Evolutionary conservation across 805 yeast genomes (phyloP), one percentile per base, ranked within the genome.

Genomic region (fission yeast (Schizosaccharomyces pombe)): DNA sequence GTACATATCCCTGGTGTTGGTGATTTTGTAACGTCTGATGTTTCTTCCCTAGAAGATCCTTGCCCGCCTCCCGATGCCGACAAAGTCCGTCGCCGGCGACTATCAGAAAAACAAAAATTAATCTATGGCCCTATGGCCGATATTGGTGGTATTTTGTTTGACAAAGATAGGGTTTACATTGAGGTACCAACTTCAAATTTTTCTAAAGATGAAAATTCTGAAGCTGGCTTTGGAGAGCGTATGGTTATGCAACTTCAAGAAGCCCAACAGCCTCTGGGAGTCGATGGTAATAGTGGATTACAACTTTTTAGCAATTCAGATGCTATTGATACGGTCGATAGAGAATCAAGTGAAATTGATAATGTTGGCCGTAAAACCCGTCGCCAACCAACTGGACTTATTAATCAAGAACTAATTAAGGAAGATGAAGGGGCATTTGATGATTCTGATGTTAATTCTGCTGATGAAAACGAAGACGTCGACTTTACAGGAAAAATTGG

Each of bases 51-150:
- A 55, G 96, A 97, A 2, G 99, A 91, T 70, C 99, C 99, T 19
- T 93, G 98, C 65, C 98, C 99, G 31, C 89, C 98, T 0, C 99
- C 99, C 2, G 93, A 84, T 62, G 75, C 72, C 58, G 66, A 70
- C 11, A 66, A 68, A 56, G 49, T 43, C n/a, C 79, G 95, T 66
- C 75, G 96, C 63, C 84, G 85, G 65, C 76, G 97, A 63, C 75
- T 91, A 55, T 97, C 91, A 60, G 98, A 91, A 63, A 85, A 81
- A 61, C 94, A 85, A 64, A 91, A 87, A 65, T 77, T 85, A 60
- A 85, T 91, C 1, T 91, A 93, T 66, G 99, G 98, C 0, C 99
- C 99, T 53, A 91, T 91, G 99, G 84, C 96, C 52, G 97, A 91
- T 67, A 95, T 91, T n/a, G 96, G 96, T 56, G 99, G 99, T 65